A percentile compares a stretch with the other conserved stretches of the same genome.
These are phyloP conservation scores for Herpomyces periplanetae DNA, from an alignment of 2,329 filamentous ascomycete species.

Conservation along the genomic window DNA sequence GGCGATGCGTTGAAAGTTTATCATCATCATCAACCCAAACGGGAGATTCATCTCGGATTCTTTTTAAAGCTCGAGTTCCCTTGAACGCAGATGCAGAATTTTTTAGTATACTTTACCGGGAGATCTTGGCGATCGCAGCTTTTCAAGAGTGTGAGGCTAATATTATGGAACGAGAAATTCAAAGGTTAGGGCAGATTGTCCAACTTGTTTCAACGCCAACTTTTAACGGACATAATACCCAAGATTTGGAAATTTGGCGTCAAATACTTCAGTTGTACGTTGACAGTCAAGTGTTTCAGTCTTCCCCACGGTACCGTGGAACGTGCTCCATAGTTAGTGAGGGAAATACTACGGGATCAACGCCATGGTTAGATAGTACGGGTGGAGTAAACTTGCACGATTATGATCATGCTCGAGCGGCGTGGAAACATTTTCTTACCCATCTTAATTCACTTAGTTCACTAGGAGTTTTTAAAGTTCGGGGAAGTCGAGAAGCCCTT, in stretches of 20 bases:
- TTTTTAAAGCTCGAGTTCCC: slow-evolving; percentile 24
- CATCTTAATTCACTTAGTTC: slow-evolving; percentile 20
- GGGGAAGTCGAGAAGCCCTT: slow-evolving; percentile 21
- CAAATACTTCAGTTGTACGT: slow-evolving; percentile 46
- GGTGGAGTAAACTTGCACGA: no score
- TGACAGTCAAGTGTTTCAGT: slow-evolving; percentile 44
- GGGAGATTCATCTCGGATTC: no score
- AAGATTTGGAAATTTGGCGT: slow-evolving; percentile 38
- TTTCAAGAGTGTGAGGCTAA: slow-evolving; percentile 25
- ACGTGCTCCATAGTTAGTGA: no score
- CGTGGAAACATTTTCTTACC: slow-evolving; percentile 29
- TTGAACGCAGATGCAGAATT: slow-evolving; percentile 39
- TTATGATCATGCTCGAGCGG: slow-evolving; percentile 22
- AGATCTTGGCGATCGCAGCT: slow-evolving; percentile 24
- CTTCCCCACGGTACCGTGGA: no score
- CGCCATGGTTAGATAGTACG: no score
- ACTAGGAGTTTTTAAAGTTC: slow-evolving; percentile 19
- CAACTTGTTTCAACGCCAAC: slow-evolving; percentile 21
- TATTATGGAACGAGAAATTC: slow-evolving; percentile 20
- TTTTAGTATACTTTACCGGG: slow-evolving; percentile 30
- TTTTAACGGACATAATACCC: slow-evolving; percentile 15
- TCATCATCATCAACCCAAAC: no score
- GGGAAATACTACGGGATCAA: no score
- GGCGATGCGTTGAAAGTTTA: no score
- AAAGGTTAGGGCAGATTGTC: slow-evolving; percentile 21